Conservation (phyloP, 148 eudicot species). For the Tetragonia tetragonoides region DNA sequence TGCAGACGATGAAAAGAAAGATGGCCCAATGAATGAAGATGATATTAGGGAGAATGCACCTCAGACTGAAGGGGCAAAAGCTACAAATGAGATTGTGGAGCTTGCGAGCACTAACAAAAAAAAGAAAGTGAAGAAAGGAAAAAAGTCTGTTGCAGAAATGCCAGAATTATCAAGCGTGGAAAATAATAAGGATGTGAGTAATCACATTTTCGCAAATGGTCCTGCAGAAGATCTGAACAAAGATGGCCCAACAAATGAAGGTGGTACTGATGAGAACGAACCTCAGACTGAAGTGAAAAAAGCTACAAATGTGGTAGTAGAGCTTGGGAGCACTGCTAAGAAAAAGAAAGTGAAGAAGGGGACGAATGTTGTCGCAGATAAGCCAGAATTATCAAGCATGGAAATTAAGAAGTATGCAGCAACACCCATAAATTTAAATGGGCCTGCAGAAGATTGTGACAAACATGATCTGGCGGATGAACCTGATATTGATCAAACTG, state of each 20-base stretch:
- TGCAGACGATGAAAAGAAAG: no score
- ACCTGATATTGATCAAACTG: conserved; percentile 14
- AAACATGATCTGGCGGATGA: background rate
- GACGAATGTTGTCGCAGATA: conserved; percentile 30
- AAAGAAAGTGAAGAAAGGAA: conserved; percentile 14
- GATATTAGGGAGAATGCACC: background rate
- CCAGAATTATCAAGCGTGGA: background rate
- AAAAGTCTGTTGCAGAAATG: background rate
- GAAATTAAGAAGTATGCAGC: conserved; percentile 17
- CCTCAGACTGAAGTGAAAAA: background rate
- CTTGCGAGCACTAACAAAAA: conserved; percentile 6
- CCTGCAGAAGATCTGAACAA: background rate
- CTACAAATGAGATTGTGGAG: background rate
- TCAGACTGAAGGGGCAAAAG: background rate
- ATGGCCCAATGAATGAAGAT: background rate
- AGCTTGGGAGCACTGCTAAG: conserved; percentile 26
- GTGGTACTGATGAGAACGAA: background rate
- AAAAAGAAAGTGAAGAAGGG: conserved; percentile 37
- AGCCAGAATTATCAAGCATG: conserved; percentile 22
- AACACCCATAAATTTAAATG: background rate
- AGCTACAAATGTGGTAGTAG: background rate
- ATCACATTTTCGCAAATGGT: background rate
- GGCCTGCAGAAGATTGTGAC: background rate
- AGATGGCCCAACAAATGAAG: background rate
- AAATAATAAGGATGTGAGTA: background rate